These are phyloP conservation scores for Suhomyces chickasaworum DNA, from an alignment of 1,139 yeast species.

Conservation along the genomic window DNA sequence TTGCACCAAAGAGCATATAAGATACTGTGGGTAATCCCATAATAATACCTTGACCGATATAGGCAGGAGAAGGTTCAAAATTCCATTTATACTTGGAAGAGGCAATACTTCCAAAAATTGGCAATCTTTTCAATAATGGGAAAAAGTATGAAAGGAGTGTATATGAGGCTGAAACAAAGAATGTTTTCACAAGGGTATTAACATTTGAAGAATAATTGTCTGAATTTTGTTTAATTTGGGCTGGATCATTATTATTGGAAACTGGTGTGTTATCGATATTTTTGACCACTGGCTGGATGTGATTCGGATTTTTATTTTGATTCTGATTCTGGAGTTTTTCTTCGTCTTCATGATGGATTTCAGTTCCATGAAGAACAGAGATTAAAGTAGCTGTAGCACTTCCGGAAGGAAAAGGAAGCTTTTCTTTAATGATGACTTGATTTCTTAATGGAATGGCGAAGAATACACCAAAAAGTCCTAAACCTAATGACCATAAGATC, in stretches of 20 bases:
- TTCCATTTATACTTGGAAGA: conserved; percentile 78
- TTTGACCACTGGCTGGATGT: background rate
- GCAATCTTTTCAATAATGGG: conserved; percentile 68
- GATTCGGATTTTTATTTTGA: too few species aligned
- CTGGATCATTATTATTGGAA: background rate
- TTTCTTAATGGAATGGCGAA: conserved; percentile 87
- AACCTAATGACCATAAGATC: conserved; percentile 78
- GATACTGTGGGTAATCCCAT: conserved; percentile 94
- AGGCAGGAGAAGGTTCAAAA: conserved; percentile 95
- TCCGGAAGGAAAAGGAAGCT: conserved; percentile 91
- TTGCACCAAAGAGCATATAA: conserved; percentile 86
- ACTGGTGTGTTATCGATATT: background rate
- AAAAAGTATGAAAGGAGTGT: conserved; percentile 72
- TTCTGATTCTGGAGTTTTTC: too few species aligned
- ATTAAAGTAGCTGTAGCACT: conserved; percentile 94
- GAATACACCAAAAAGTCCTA: conserved; percentile 93
- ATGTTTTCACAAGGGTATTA: conserved; percentile 57
- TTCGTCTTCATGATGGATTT: conserved; percentile 38
- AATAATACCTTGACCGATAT: conserved; percentile 94
- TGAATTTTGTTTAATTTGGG: background rate
- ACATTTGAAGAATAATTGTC: conserved; percentile 45
- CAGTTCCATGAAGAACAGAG: conserved; percentile 77
- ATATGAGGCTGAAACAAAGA: conserved; percentile 67
- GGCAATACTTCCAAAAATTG: conserved; percentile 70
- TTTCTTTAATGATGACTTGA: conserved; percentile 83